Evolutionary conservation across 805 yeast species (phyloP).

Genomic region (Phaffomyces thermotolerans): DNA sequence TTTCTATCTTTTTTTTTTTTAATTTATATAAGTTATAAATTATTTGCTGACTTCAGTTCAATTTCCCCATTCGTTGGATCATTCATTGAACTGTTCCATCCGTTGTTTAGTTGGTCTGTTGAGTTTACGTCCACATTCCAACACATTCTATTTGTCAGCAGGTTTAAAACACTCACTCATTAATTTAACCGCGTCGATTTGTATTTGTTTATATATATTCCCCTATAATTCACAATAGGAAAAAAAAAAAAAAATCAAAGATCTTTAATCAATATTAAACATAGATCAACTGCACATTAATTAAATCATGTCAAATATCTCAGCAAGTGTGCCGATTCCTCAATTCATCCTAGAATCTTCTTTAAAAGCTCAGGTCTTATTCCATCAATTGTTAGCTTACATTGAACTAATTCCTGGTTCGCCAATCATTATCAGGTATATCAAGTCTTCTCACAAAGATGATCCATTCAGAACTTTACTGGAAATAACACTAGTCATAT

Average conservation of each 20-base stretch:
- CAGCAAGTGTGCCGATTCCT: conserved; percentile 7
- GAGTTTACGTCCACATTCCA: no score
- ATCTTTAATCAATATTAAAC: not conserved
- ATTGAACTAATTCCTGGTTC: conserved; percentile 45
- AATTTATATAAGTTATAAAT: no score
- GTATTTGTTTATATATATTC: not conserved
- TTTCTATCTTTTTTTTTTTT: no score
- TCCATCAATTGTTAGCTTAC: conserved; percentile 5
- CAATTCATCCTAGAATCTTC: conserved; percentile 5
- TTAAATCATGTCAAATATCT: not conserved
- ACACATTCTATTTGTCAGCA: no score
- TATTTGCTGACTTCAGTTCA: no score
- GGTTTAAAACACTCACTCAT: no score
- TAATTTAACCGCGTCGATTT: no score
- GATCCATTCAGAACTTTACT: conserved; percentile 88
- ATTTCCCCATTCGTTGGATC: no score
- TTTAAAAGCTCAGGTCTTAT: conserved; percentile 1
- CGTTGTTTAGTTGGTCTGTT: no score
- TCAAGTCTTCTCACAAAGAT: conserved; percentile 79
- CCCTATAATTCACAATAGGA: not conserved
- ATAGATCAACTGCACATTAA: not conserved
- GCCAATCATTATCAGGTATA: conserved; percentile 54
- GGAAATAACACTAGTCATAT: conserved; percentile 67
- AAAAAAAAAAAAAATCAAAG: not conserved
- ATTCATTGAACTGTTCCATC: no score